A percentile compares a stretch with the other conserved stretches of the same genome.
Evolutionary conservation across 106 monocot species (phyloP).

Genomic region (Chionographis japonica): DNA sequence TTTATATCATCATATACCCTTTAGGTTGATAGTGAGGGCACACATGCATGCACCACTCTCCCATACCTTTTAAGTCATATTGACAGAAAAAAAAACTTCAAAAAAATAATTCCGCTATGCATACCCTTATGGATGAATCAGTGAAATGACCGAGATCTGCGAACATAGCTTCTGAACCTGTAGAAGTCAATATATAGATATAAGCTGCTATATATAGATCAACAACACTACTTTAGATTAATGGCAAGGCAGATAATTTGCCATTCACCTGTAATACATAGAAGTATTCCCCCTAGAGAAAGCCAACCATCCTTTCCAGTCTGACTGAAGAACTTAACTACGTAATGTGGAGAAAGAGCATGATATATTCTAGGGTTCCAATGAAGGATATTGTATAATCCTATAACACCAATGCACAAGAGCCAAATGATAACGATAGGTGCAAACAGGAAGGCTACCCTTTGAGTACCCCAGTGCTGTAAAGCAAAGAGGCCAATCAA

Average conservation of each 20-base stretch:
- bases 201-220: no score
- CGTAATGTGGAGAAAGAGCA: constrained; percentile 44
- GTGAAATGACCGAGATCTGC: no score
- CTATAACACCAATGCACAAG: constrained; percentile 33
- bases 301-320: constrained; percentile 58
- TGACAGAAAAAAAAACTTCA: no score
- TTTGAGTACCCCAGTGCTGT: constrained; percentile 48
- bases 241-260: background rate
- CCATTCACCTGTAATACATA: constrained; percentile 42
- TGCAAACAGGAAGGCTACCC: constrained; percentile 49
- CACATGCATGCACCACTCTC: no score
- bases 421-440: constrained; percentile 52
- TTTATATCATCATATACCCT: no score
- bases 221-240: no score
- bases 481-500: constrained; percentile 53
- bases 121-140: no score
- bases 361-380: constrained; percentile 42
- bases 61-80: no score
- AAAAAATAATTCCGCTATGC: no score
- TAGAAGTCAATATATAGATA: no score
- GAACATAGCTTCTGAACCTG: no score
- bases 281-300: constrained; percentile 52
- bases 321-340: constrained; percentile 30
- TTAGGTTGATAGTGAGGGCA: no score
- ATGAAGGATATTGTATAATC: constrained; percentile 46